Evolutionary conservation across 805 yeast species (phyloP).

Genomic region (Cyberlindnera subsufficiens): DNA sequence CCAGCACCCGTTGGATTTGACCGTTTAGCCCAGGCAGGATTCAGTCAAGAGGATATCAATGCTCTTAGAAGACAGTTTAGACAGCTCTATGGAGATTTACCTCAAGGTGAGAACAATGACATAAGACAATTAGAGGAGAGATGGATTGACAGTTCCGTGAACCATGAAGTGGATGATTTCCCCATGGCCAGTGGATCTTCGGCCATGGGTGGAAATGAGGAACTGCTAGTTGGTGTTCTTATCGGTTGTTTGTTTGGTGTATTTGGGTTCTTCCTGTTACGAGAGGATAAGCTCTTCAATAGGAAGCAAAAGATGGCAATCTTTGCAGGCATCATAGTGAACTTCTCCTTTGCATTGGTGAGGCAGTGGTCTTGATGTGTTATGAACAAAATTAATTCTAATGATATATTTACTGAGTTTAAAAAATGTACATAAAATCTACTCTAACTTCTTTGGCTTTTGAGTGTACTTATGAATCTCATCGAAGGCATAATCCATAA

Average conservation of each 20-base stretch:
- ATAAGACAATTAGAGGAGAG: slow-evolving; percentile 71
- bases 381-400: not conserved
- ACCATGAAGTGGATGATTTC: slow-evolving; percentile 38
- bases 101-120: slow-evolving; percentile 33
- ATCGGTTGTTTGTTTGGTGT: slow-evolving; percentile 77
- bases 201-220: slow-evolving; percentile 49
- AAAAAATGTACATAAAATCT: not conserved
- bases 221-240: slow-evolving; percentile 61
- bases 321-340: slow-evolving; percentile 63
- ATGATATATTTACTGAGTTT: not conserved
- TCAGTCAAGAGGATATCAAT: slow-evolving; percentile 68
- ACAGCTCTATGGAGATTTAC: slow-evolving; percentile 52
- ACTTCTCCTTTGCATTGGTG: slow-evolving; percentile 59
- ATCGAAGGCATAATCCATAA: slow-evolving; percentile 56
- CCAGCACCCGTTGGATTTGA: slow-evolving; percentile 85
- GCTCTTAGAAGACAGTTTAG: slow-evolving; percentile 72
- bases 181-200: slow-evolving; percentile 31
- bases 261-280: slow-evolving; percentile 56
- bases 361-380: slow-evolving; percentile 27
- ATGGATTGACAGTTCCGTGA: slow-evolving; percentile 78
- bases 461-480: slow-evolving; percentile 33
- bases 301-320: slow-evolving; percentile 63
- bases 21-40: slow-evolving; percentile 75
- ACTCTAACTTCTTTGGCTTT: slow-evolving; percentile 10
- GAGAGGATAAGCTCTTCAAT: slow-evolving; percentile 50